Evolutionary conservation across 441 rosid genomes (phyloP).

Genomic region (Rhodomyrtus psidioides): DNA sequence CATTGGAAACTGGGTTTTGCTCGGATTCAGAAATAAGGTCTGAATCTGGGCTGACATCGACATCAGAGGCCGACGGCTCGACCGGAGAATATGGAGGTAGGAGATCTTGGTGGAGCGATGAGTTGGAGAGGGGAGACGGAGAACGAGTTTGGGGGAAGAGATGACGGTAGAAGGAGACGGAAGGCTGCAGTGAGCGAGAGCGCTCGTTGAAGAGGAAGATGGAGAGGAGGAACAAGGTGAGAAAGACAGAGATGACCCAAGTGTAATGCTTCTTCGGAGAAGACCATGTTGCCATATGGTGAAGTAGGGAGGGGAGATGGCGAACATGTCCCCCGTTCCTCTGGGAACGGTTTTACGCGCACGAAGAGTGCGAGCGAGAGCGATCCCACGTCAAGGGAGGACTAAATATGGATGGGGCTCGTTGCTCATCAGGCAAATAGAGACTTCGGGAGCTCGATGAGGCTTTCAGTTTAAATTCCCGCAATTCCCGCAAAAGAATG

Average conservation of each 20-base stretch:
- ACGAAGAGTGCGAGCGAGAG: neutral
- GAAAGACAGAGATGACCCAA: conserved; percentile 20
- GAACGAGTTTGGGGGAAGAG: conserved; percentile 16
- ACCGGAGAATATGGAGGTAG: neutral
- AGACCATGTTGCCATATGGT: neutral
- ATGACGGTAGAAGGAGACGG: conserved; percentile 33
- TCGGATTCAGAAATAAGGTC: conserved; percentile 4
- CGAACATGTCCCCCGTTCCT: neutral
- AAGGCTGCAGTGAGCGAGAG: conserved; percentile 34
- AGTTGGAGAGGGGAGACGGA: neutral
- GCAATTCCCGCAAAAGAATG: too few relatives aligned
- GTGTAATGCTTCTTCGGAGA: conserved; percentile 15
- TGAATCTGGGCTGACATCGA: neutral
- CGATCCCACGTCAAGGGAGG: neutral
- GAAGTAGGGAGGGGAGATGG: neutral
- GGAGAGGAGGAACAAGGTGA: conserved; percentile 37
- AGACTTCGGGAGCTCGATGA: too few relatives aligned
- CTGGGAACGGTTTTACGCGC: neutral
- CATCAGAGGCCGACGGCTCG: neutral
- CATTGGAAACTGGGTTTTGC: conserved; percentile 12
- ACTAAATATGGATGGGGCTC: neutral
- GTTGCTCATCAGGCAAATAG: too few relatives aligned
- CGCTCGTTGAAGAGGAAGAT: conserved; percentile 42
- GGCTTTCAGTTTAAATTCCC: too few relatives aligned
- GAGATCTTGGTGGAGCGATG: neutral